A percentile compares a stretch with the other conserved stretches of the same genome.
These are phyloP conservation scores for Gilbertella persicaria DNA, from an alignment of 371 early-diverging fungal genomes.

Conservation along the genomic window DNA sequence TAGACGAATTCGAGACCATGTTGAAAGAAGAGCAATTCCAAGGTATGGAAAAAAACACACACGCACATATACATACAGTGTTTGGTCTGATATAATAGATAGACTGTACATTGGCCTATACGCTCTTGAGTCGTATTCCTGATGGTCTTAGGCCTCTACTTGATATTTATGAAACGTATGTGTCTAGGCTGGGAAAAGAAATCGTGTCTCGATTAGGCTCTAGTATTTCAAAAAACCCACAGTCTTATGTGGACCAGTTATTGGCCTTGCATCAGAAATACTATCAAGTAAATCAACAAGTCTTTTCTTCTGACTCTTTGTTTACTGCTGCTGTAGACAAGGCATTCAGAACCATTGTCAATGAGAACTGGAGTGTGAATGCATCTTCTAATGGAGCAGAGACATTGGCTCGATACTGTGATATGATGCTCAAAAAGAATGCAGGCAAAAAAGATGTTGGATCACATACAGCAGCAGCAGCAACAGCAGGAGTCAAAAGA, in stretches of 20 bases:
- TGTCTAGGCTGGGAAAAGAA: constrained; percentile 61
- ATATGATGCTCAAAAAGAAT: constrained; percentile 72
- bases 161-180: constrained; percentile 63
- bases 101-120: constrained; percentile 80
- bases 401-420: constrained; percentile 81
- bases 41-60: too few relatives aligned
- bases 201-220: constrained; percentile 57
- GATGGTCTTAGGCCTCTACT: constrained; percentile 68
- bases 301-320: constrained; percentile 67
- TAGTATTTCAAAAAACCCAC: constrained; percentile 67
- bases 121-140: constrained; percentile 62
- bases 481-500: constrained; percentile 14
- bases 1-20: constrained; percentile 74
- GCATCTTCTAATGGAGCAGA: constrained; percentile 68
- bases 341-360: constrained; percentile 78
- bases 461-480: background rate
- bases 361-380: constrained; percentile 55
- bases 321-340: constrained; percentile 88
- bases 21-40: constrained; percentile 61
- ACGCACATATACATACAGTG: too few relatives aligned
- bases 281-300: constrained; percentile 56
- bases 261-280: constrained; percentile 68
- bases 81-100: background rate
- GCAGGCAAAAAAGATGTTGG: constrained; percentile 40
- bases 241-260: constrained; percentile 67